Base-by-base conservation (phyloP, 805 yeast genomes). In the Brettanomyces anomalus region DNA sequence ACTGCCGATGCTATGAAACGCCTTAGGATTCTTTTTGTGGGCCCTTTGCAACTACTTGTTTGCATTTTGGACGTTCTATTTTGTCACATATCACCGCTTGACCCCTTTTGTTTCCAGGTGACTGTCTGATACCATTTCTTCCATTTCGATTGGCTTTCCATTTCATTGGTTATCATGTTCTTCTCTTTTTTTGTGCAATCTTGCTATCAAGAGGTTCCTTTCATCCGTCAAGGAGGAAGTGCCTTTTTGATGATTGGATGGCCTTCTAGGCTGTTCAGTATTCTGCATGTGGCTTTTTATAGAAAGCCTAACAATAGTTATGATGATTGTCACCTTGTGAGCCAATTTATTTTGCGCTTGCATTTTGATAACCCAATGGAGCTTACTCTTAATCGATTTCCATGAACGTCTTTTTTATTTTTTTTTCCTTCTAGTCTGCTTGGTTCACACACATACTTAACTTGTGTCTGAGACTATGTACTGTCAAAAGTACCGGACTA, bases 321-420 rank as follows among this genome's bases (percentile, higher is more conserved):
- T 53, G 52, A 52, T 51, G 56, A 49, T 53, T 53, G 51, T 40
- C 47, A 45, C 15, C 31, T 19, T 13, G 18, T n/a, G 31, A 13
- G 14, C 16, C 20, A 21, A n/a, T 38, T 38, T 24, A 16, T 19
- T 36, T 18, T 13, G 18, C 13, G 14, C 16, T 14, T 17, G 31
- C 24, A 7, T 13, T 35, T 40, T 46, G 51, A 41, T 50, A 53
- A 52, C 56, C 48, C 56, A 53, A 53, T 53, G 56, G 56, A 53
- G 56, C 56, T 53, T 39, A 45, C 55, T 49, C 56, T 52, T 36
- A 36, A 17, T 49, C 40, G 32, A 32, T 38, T 30, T 38, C 47
- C 53, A 49, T 47, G 43, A 42, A 42, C 43, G 44, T 41, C 52
- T 4, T 41, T 32, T 8, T 16, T 28, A 28, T 10, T 14, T 38